Evolutionary conservation across 108 stramenopile genomes (phyloP), one percentile per base, ranked within the genome.

Genomic region (Nitzschia sp.): DNA sequence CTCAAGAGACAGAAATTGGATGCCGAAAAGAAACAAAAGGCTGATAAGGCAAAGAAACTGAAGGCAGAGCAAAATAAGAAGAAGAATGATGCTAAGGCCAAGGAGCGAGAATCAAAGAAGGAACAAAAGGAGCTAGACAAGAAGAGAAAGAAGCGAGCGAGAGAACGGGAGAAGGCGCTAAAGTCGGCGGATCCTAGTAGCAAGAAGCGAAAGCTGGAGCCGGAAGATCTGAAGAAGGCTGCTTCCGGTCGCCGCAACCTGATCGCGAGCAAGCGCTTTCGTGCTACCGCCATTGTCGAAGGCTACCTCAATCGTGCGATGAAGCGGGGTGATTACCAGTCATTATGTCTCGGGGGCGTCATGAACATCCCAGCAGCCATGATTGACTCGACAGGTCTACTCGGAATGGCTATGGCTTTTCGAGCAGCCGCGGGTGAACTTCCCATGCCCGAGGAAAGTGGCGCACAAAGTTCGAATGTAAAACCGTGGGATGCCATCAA

Each of bases 401-500:
- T 89, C 36, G 89, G 90, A 1, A 86, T 94, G 85, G 89, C 93
- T 17, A 79, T 94, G 31, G 93, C 90, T 15, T 94, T 94, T 72
- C 85, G 93, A 35, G 88, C 83, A 45, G 87, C 90, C 25, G 85
- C 93, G 9, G 93, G 93, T 0, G 85, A 91, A 31, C 68, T 91
- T 36, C 72, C 77, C n/a, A 81, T 89, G 70, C 69, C 79, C 34
- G 79, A 83, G 47, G 84, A 76, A 48, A 78, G 66, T 29, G 85
- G 81, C 5, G 76, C 76, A 0, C 68, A 80, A 2, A 68, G 69
- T n/a, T 38, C 53, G 32, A 60, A 52, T 6, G 25, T 63, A 6
- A 83, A 77, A 44, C 87, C 87, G 17, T 91, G 90, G 87, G 86
- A 87, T 36, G 72, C 80, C 25, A 89, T 94, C 44, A 79, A 91